Evolutionary conservation across 345 rosid species (phyloP), one percentile per base, ranked within the genome.

Genomic region (Punica granatum): DNA sequence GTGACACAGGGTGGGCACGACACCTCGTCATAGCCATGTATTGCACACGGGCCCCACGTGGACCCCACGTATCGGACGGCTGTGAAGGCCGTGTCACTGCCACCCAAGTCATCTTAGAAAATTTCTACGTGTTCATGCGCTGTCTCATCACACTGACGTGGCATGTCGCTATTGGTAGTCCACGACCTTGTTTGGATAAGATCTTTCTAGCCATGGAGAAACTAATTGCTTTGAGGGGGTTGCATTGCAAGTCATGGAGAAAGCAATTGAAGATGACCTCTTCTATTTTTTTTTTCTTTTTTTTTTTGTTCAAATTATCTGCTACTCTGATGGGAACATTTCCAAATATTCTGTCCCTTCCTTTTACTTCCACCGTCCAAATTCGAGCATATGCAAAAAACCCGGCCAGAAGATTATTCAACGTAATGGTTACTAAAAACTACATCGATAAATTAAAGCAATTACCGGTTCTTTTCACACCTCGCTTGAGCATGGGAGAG

Each of bases 221-320:
- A 60, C 18, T 28, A 10, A 1, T 34, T n/a, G 42, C 18, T 31
- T 63, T 26, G 25, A 63, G 36, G 42, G 30, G 16, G 30, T 34
- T 63, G 28, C 66, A 63, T 37, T 63, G 66, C 43, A 39, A 2
- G 2, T 21, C 5, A 23, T 2, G 31, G 42, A n/a, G 48, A 39
- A 63, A 63, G 42, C 66, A 63, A 63, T 23, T 37, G 66, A 63
- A 36, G 48, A 1, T 21, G 66, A 63, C 43, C 32, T 63, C 21
- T 39, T 35, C 1, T 28, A 25, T 63, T 39, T 18, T 14, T 28
- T 13, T 23, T 36, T 3, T 37, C 41, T 37, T 37, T 37, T 37
- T 37, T 5, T 37, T 4, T 37, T 37, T 37, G 41, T 37, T 37
- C 5, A 11, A 4, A 37, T 37, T 26, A 54, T 54, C 60, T 23